phyloP scores from a whole-genome alignment of 2,329 filamentous ascomycete genomes.

The Fusarium proliferatum region DNA sequence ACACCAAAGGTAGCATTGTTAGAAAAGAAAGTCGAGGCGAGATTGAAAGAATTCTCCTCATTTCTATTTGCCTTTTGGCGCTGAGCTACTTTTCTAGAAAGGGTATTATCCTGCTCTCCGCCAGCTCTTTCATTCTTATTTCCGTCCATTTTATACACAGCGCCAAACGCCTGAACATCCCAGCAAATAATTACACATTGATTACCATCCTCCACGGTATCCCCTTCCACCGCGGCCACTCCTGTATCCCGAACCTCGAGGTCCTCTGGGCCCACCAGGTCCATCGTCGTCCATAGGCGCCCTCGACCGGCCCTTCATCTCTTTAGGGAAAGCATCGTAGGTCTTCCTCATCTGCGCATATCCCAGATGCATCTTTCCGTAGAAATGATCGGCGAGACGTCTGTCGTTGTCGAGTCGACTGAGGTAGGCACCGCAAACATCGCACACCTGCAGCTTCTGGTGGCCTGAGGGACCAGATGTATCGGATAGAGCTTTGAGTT shows the following conservation, averaged over 20 bases:
- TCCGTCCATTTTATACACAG: slow-evolving; percentile 27
- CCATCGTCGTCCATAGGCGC: slow-evolving; percentile 65
- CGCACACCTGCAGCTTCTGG: slow-evolving; percentile 98
- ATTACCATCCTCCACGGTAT: slow-evolving; percentile 62
- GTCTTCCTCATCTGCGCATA: slow-evolving; percentile 99
- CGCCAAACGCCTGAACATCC: slow-evolving; percentile 39
- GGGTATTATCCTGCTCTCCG: slow-evolving; percentile 39
- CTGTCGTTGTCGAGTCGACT: slow-evolving; percentile 94
- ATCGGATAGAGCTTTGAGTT: slow-evolving; percentile 90
- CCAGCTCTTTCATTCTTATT: slow-evolving; percentile 16
- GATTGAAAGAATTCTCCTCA: slow-evolving; percentile 30
- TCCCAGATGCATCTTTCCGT: slow-evolving; percentile 98
- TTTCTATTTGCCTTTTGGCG: slow-evolving; percentile 9
- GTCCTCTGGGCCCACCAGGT: slow-evolving; percentile 60
- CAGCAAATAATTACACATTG: background rate
- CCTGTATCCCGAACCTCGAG: slow-evolving; percentile 66
- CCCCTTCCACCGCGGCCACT: slow-evolving; percentile 63
- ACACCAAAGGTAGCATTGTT: slow-evolving; percentile 41
- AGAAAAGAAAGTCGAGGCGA: slow-evolving; percentile 37
- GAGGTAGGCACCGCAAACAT: slow-evolving; percentile 96
- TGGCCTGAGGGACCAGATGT: slow-evolving; percentile 93
- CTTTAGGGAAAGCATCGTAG: slow-evolving; percentile 85
- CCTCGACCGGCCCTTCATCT: slow-evolving; percentile 78
- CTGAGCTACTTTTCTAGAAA: slow-evolving; percentile 32
- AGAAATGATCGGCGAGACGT: slow-evolving; percentile 94